Evolutionary conservation across 2,329 filamentous ascomycete genomes (phyloP), one percentile per base, ranked within the genome.

Genomic region (Apiospora saccharicola): DNA sequence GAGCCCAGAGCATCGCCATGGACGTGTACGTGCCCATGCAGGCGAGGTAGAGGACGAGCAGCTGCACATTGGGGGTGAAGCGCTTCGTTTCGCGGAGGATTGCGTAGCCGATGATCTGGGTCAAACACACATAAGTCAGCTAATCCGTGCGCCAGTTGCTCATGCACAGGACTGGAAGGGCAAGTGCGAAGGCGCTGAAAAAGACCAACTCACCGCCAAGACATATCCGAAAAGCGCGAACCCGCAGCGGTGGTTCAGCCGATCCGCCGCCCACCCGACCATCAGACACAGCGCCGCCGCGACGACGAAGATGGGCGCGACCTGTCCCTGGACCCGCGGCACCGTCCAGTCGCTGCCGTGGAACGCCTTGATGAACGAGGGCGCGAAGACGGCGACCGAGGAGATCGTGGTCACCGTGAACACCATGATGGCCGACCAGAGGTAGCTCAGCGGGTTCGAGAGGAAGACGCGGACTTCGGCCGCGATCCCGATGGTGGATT

Each of bases 21-120:
- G 74, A 72, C 37, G 74, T 75, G 43, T 64, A 75, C 2, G 72
- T 73, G 24, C 75, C 74, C 47, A 72, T 53, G 26, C 64, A 71
- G n/a, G 74, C 73, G 46, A 76, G 71, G 70, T 76, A 76, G 1
- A 76, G 71, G 4, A 69, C 75, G 71, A 76, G 72, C 70, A 75
- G 74, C 22, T 73, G 75, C 22, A 76, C 46, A 8, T 19, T 22
- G 1, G 67, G 30, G 6, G n/a, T 73, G 22, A 71, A 67, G 7
- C 30, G 47, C 0, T 68, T 24, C 0, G 47, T 67, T 2, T 67
- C 68, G 5, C 71, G 67, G 4, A 75, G 51, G 14, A 75, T 69
- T 1, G 71, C 70, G 19, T 73, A 75, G 1, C 75, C 75, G 49
- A n/a, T 51, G 10, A 26, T 26, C 49, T 51, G n/a, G n/a, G n/a